Percentiles rank a stretch among this genome's conserved stretches.
Conservation (phyloP, 768 basidiomycete species). For the Tephrocybe sp. region DNA sequence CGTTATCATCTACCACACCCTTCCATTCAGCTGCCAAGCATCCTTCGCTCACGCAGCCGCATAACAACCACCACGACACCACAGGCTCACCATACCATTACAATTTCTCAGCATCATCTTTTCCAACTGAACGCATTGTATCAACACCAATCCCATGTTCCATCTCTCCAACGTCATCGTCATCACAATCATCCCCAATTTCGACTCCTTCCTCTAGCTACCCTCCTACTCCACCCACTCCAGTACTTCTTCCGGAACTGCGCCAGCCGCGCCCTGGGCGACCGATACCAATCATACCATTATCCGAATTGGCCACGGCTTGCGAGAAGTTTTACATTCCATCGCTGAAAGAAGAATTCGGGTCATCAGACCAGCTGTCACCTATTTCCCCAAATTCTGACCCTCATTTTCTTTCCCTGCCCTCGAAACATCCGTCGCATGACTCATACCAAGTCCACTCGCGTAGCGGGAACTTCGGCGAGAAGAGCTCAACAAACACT, state of each 20-base stretch:
- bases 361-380: slow-evolving; percentile 13
- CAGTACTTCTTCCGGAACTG: slow-evolving; percentile 21
- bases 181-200: slow-evolving; percentile 18
- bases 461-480: background rate
- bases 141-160: slow-evolving; percentile 20
- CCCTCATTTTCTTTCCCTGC: slow-evolving; percentile 10
- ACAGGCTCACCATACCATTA: slow-evolving; percentile 10
- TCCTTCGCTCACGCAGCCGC: slow-evolving; percentile 2
- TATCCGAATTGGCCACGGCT: slow-evolving; percentile 38
- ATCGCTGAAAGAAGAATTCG: background rate
- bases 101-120: slow-evolving; percentile 2
- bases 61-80: slow-evolving; percentile 5
- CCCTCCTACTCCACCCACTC: slow-evolving; percentile 23
- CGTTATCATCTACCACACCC: slow-evolving; percentile 6
- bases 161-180: slow-evolving; percentile 13
- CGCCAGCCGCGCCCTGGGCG: slow-evolving; percentile 47
- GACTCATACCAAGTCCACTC: background rate
- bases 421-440: background rate
- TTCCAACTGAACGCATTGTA: slow-evolving; percentile 11
- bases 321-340: slow-evolving; percentile 27
- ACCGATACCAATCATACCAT: slow-evolving; percentile 42
- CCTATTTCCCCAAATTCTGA: slow-evolving; percentile 19
- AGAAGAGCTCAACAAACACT: background rate
- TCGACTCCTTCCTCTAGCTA: slow-evolving; percentile 10
- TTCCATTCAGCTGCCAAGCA: background rate